Base-by-base conservation (phyloP, 164 flowering plant genomes). In the Magnolia officinalis region DNA sequence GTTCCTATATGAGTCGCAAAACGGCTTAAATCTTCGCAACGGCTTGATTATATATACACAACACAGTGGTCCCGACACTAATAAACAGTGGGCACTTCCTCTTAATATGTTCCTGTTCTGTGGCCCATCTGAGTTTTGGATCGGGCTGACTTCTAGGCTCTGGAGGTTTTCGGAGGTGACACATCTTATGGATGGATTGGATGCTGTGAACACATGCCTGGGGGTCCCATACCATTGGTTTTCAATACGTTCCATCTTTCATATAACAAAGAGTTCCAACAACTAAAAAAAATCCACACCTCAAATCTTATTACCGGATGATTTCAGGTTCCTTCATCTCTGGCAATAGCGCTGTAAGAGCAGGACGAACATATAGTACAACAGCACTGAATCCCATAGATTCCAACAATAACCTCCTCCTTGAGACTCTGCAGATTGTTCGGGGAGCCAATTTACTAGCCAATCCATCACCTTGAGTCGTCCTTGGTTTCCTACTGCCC, bases 281-380 rank as follows among this genome's bases (percentile, higher is more conserved):
- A 51, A 8, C 24, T 59, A 26, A 63, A 55, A 16, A 11, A 2
- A 37, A 4, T 24, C 1, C 21, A 52, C 50, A 24, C 21, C 19
- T n/a, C 6, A 63, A 31, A 65, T 75, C 78, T 80, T 76, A 80
- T 80, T 85, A 92, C 98, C 97, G 80, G 73, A 85, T 83, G 9
- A 86, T 82, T 74, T 87, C 85, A 80, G 90, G 88, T 70, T 89
- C 94, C 74, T 80, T 83, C 86, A 81, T 83, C 23, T 89, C 88
- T n/a, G 76, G 84, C 81, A 82, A 72, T 14, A 90, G 88, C 14
- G 86, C 91, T 59, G 90, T 88, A 50, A 77, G 64, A 79, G 76
- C 82, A 76, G 85, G 85, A 82, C n/a, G 26, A 26, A 63, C 80
- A 85, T 72, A 72, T 4, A 67, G 58, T 2, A 81, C 9, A 16